Evolutionary conservation across 192 early-diverging fungal species (phyloP).

Genomic region (Spizellomyces sp.): DNA sequence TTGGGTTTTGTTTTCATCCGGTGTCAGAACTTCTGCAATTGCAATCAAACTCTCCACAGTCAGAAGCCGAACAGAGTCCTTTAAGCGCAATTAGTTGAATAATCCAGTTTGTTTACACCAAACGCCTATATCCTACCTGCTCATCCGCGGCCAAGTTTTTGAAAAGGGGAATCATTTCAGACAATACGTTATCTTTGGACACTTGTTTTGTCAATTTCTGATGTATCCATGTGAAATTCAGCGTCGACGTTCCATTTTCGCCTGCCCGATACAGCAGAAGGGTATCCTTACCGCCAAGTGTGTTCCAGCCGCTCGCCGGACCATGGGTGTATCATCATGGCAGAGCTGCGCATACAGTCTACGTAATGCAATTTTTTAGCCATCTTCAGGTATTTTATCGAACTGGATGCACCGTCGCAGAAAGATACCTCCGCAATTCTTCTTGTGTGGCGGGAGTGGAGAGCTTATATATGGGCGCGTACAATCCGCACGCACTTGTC

Average conservation of each 20-base stretch:
- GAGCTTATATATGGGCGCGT: slow-evolving; percentile 79
- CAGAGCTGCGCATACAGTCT: slow-evolving; percentile 80
- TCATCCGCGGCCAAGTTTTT: slow-evolving; percentile 76
- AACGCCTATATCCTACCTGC: slow-evolving; percentile 37
- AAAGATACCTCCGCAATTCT: slow-evolving; percentile 77
- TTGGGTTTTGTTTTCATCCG: slow-evolving; percentile 77
- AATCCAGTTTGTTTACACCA: background rate
- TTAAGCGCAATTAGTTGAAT: slow-evolving; percentile 60
- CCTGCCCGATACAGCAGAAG: background rate
- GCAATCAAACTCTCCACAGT: slow-evolving; percentile 90
- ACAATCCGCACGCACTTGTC: slow-evolving; percentile 91
- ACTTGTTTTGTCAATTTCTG: slow-evolving; percentile 74
- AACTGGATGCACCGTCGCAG: background rate
- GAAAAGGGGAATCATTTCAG: slow-evolving; percentile 87
- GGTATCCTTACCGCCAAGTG: slow-evolving; percentile 65
- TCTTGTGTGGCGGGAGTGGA: slow-evolving; percentile 74
- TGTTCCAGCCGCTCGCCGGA: slow-evolving; percentile 89
- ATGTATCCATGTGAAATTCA: background rate
- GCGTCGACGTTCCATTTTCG: no score
- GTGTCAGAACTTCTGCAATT: slow-evolving; percentile 77
- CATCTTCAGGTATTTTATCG: background rate
- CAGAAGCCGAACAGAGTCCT: slow-evolving; percentile 95
- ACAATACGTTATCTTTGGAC: slow-evolving; percentile 75
- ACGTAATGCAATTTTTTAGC: slow-evolving; percentile 5
- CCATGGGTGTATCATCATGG: slow-evolving; percentile 98